Percentiles rank a stretch among this genome's conserved stretches.
Evolutionary conservation across 176 grass and related monocot genomes (phyloP).

Genomic region (Phoenix roebelenii): DNA sequence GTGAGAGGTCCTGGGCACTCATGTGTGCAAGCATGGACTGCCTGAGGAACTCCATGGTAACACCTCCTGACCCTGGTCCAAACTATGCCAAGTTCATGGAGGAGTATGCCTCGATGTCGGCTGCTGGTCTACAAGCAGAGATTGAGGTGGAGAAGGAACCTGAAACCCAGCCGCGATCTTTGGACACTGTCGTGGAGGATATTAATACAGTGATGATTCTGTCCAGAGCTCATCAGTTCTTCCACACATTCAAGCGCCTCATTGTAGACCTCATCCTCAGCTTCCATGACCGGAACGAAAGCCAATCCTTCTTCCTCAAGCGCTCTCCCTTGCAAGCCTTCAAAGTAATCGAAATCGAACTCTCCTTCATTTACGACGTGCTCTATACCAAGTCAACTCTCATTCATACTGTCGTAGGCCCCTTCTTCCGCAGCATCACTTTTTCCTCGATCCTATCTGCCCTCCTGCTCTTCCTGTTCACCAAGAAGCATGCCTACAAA

Average conservation of each 20-base stretch:
- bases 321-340: constrained; percentile 1
- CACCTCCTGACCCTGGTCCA: not conserved
- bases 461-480: constrained; percentile 17
- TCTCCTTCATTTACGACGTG: constrained; percentile 60
- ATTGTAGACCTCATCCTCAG: constrained; percentile 3
- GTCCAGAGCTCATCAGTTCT: not conserved
- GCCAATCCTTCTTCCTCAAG: constrained; percentile 16
- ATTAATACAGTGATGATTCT: not conserved
- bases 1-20: constrained; percentile 40
- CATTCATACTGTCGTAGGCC: not conserved
- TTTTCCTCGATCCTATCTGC: constrained; percentile 20
- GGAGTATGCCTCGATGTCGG: no score
- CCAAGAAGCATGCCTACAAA: constrained; percentile 12
- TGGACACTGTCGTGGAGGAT: no score
- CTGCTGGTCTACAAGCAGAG: no score
- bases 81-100: constrained; percentile 6
- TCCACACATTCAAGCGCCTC: not conserved
- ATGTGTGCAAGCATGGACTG: constrained; percentile 24
- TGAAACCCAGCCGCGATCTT: not conserved
- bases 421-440: constrained; percentile 16
- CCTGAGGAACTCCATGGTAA: constrained; percentile 19
- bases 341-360: constrained; percentile 31
- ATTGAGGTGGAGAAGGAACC: no score
- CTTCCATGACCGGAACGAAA: constrained; percentile 15
- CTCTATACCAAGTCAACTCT: constrained; percentile 52